A percentile compares a stretch with the other conserved stretches of the same genome.
These are phyloP conservation scores for Penicillium bovifimosum DNA, from an alignment of 495 filamentous ascomycete species.

Conservation along the genomic window DNA sequence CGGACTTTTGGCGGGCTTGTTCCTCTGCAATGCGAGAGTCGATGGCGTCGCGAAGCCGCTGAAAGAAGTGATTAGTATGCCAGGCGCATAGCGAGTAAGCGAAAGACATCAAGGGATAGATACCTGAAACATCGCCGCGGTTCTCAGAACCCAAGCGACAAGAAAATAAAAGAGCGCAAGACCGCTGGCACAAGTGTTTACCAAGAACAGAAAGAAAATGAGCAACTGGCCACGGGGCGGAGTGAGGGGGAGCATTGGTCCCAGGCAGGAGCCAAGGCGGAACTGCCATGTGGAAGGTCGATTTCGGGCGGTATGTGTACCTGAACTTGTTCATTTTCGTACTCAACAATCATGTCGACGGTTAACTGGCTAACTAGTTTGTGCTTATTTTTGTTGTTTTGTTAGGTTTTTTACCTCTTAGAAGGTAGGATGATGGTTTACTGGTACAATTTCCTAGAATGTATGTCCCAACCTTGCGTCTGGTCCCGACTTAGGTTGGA, in stretches of 20 bases:
- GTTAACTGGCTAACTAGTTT: no score
- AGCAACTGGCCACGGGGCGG: conserved; percentile 16
- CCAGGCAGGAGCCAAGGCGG: conserved; percentile 3
- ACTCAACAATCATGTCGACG: no score
- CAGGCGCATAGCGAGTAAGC: background rate
- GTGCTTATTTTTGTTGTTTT: no score
- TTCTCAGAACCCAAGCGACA: conserved; percentile 31
- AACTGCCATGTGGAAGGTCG: conserved; percentile 11
- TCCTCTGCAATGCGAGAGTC: conserved; percentile 85
- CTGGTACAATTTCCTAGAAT: no score
- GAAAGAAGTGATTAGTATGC: conserved; percentile 11
- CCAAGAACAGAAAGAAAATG: conserved; percentile 15
- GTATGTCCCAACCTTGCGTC: no score
- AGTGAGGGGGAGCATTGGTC: conserved; percentile 21
- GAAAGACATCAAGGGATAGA: background rate
- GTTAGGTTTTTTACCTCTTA: no score
- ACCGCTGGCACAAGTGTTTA: conserved; percentile 13
- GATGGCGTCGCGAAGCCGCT: conserved; percentile 83
- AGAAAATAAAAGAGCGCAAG: conserved; percentile 19
- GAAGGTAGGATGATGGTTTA: background rate
- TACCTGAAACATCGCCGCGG: conserved; percentile 48
- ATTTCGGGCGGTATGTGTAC: background rate
- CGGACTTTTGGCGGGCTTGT: conserved; percentile 66
- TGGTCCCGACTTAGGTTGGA: no score
- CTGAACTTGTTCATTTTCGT: no score